Percentiles rank a stretch among this genome's conserved stretches.
Conservation (phyloP, 805 yeast genomes). For the Komagataella ulmi region DNA sequence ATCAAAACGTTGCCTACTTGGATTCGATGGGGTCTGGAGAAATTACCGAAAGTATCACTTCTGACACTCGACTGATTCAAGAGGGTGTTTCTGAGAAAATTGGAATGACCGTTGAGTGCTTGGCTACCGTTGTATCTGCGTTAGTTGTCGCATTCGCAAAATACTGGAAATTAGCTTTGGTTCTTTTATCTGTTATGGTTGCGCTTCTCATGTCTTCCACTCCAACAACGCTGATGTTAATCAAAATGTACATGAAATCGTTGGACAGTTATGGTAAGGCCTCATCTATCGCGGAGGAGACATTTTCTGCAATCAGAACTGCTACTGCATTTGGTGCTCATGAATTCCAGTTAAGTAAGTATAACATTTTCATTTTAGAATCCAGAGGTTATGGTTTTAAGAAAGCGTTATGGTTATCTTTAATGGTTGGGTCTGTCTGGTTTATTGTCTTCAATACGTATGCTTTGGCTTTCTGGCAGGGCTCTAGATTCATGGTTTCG, state of each 20-base stretch:
- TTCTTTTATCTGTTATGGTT: slow-evolving; percentile 57
- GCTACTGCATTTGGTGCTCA: slow-evolving; percentile 30
- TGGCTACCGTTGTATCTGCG: slow-evolving; percentile 37
- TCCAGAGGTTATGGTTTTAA: slow-evolving; percentile 4
- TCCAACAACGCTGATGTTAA: slow-evolving; percentile 43
- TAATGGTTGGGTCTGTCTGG: slow-evolving; percentile 48
- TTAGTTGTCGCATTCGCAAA: slow-evolving; percentile 60
- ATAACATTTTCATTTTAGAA: slow-evolving; percentile 27
- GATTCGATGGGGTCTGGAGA: slow-evolving; percentile 28
- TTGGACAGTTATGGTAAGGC: slow-evolving; percentile 49
- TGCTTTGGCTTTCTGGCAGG: slow-evolving; percentile 66
- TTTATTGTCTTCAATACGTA: slow-evolving; percentile 48
- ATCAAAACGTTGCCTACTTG: slow-evolving; percentile 26
- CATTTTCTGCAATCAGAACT: slow-evolving; percentile 46
- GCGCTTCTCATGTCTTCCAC: slow-evolving; percentile 16
- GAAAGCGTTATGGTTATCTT: slow-evolving; percentile 50
- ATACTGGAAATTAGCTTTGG: slow-evolving; percentile 84
- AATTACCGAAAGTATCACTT: slow-evolving; percentile 25
- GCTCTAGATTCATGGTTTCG: slow-evolving; percentile 53
- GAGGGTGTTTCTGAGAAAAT: slow-evolving; percentile 27
- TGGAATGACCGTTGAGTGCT: slow-evolving; percentile 22
- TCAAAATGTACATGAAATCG: slow-evolving; percentile 36
- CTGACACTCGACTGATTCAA: slow-evolving; percentile 24
- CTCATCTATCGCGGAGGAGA: slow-evolving; percentile 38
- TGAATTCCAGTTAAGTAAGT: slow-evolving; percentile 25